Conservation (phyloP, 495 filamentous ascomycete species). For the Penicillium macrosclerotiorum region DNA sequence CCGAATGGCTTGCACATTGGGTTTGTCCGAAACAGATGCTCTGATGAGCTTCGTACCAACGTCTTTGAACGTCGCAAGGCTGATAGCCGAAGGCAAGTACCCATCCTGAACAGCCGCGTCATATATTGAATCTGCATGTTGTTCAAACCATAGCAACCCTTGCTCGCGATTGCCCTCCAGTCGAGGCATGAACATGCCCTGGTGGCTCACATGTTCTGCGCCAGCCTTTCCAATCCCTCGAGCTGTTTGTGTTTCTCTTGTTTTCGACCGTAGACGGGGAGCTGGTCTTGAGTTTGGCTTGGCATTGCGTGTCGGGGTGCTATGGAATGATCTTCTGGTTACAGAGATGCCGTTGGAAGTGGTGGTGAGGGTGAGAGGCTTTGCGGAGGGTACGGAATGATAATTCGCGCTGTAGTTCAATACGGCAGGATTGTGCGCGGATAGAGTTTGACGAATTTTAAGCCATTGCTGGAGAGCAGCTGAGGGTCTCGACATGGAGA, state of each 20-base stretch:
- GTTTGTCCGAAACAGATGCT: slow-evolving; percentile 2
- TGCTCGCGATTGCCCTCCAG: background rate
- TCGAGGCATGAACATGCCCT: background rate
- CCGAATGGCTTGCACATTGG: slow-evolving; percentile 14
- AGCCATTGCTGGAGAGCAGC: slow-evolving; percentile 12
- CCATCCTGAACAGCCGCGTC: background rate
- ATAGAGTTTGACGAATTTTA: slow-evolving; percentile 7
- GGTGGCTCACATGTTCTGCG: background rate
- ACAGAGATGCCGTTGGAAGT: background rate
- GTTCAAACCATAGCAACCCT: background rate
- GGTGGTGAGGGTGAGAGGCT: slow-evolving; percentile 7
- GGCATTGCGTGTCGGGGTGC: slow-evolving; percentile 6
- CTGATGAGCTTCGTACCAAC: slow-evolving; percentile 16
- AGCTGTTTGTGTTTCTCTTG: background rate
- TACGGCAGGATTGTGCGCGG: background rate
- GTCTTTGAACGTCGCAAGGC: slow-evolving; percentile 16
- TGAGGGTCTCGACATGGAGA: slow-evolving; percentile 12
- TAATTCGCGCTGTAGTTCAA: background rate
- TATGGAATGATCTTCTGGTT: slow-evolving; percentile 19
- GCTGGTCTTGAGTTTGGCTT: background rate
- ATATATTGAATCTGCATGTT: background rate
- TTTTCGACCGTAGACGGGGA: background rate
- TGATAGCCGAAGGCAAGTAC: slow-evolving; percentile 10
- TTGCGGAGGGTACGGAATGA: slow-evolving; percentile 3
- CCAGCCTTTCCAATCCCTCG: background rate